These are phyloP conservation scores for Ganoderma lucidum DNA, from an alignment of 1,284 basidiomycete species.

Conservation along the genomic window DNA sequence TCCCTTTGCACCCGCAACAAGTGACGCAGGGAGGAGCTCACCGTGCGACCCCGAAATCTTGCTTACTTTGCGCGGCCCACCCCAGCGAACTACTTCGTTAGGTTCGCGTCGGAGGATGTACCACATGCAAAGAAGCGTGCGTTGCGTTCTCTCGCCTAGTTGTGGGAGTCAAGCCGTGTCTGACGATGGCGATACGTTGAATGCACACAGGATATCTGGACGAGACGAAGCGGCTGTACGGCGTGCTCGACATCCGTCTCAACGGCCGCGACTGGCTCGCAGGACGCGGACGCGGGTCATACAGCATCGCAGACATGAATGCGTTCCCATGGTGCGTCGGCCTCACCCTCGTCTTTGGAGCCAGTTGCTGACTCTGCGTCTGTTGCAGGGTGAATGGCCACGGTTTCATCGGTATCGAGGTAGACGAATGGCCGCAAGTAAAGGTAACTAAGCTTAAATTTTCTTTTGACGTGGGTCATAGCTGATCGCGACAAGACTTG, in stretches of 20 bases:
- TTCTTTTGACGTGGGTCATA: background rate
- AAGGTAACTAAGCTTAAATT: conserved; percentile 25
- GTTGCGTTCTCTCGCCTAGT: conserved; percentile 21
- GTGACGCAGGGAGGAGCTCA: conserved; percentile 8
- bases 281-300: conserved; percentile 69
- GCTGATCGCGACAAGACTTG: conserved; percentile 50
- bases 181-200: no score
- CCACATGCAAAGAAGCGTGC: conserved; percentile 69
- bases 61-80: background rate
- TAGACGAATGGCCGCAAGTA: conserved; percentile 52
- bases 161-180: background rate
- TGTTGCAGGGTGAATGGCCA: conserved; percentile 47
- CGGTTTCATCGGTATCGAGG: conserved; percentile 57
- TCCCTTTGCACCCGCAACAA: background rate
- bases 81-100: conserved; percentile 60
- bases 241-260: conserved; percentile 77
- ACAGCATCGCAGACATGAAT: conserved; percentile 74
- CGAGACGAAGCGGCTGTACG: conserved; percentile 80
- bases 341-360: background rate
- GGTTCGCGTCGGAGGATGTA: conserved; percentile 63
- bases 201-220: conserved; percentile 63
- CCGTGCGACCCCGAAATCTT: background rate
- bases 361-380: background rate
- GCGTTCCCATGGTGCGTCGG: conserved; percentile 55
- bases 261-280: conserved; percentile 70